A percentile compares a stretch with the other conserved stretches of the same genome.
Conservation (phyloP, 768 basidiomycete genomes). For the Mycena olivaceomarginata region DNA sequence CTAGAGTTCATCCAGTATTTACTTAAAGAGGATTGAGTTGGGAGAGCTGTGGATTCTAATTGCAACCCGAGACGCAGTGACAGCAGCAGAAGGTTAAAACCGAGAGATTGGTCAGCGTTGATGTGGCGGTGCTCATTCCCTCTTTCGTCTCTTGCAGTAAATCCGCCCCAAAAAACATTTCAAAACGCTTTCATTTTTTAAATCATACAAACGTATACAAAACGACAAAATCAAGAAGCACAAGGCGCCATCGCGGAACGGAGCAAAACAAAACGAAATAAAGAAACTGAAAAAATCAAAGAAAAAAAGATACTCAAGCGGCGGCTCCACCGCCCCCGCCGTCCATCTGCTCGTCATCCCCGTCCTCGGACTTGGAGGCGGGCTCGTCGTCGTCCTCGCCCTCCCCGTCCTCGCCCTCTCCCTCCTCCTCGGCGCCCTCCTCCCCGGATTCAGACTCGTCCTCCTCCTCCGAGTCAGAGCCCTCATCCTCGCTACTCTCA, state of each 20-base stretch:
- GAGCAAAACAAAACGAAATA: neutral
- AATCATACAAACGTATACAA: neutral
- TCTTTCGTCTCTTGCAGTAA: too few relatives aligned
- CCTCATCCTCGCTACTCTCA: constrained; percentile 70
- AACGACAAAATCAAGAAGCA: neutral
- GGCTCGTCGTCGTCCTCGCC: neutral
- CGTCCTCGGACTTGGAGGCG: neutral
- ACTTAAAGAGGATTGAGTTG: too few relatives aligned
- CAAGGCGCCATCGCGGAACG: neutral
- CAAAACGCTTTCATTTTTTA: neutral
- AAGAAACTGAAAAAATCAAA: neutral
- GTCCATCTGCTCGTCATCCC: neutral
- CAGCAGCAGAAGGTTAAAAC: too few relatives aligned
- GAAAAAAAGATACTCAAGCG: constrained; percentile 18
- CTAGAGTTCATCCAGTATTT: too few relatives aligned
- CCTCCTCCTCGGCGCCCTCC: neutral
- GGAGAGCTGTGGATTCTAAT: too few relatives aligned
- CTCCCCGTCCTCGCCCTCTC: neutral
- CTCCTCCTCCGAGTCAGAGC: constrained; percentile 65
- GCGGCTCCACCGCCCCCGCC: constrained; percentile 6
- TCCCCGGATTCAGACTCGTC: constrained; percentile 35
- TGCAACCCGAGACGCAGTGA: too few relatives aligned
- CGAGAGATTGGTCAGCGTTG: too few relatives aligned
- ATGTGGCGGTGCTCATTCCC: too few relatives aligned
- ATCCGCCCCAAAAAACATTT: neutral